phyloP scores from a whole-genome alignment of 257 asterid genomes.

The Solanum arcanum region DNA sequence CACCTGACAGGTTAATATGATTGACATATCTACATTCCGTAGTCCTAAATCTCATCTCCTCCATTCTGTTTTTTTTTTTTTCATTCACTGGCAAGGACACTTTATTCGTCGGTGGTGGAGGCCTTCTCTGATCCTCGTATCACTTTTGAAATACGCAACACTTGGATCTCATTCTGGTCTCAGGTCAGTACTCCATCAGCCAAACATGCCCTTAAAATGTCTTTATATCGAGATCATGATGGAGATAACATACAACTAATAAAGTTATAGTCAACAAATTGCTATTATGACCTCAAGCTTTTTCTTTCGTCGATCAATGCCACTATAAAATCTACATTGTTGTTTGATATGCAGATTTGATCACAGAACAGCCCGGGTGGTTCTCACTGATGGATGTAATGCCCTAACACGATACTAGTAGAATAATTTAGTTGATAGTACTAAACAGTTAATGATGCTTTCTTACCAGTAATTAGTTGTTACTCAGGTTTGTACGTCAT shows the following conservation, averaged over 20 bases:
- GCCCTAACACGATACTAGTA: constrained; percentile 75
- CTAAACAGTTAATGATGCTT: constrained; percentile 64
- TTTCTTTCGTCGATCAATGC: background rate
- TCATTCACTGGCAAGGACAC: no score
- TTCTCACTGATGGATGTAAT: constrained; percentile 62
- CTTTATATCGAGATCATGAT: background rate
- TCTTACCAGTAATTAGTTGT: background rate
- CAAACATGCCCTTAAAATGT: no score
- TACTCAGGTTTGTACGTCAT: background rate
- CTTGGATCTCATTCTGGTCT: no score
- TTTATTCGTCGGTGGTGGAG: no score
- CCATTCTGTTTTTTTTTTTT: no score
- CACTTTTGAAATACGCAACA: no score
- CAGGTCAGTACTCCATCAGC: no score
- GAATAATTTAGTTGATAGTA: constrained; percentile 85
- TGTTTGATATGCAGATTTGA: constrained; percentile 14
- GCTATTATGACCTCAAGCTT: background rate
- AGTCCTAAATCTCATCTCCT: no score
- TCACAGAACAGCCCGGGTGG: constrained; percentile 55
- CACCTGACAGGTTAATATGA: no score
- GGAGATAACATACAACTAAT: background rate
- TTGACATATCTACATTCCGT: background rate
- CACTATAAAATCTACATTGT: background rate
- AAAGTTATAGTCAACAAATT: background rate
- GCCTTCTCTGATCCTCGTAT: no score